Conservation (phyloP, 345 rosid species). For the Reutealis trisperma region DNA sequence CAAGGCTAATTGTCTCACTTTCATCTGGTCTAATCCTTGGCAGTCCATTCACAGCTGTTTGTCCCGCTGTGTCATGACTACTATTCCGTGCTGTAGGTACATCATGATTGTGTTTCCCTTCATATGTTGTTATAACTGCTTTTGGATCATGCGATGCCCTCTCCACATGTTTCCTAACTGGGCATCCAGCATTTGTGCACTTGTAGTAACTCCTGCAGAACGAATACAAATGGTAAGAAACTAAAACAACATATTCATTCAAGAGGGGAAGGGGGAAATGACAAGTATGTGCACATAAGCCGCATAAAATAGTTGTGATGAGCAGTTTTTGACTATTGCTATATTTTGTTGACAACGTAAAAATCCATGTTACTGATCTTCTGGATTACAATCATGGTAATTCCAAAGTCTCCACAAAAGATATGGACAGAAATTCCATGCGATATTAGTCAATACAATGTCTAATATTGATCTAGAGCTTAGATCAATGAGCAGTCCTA, state of each 20-base stretch:
- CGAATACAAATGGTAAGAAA: not conserved
- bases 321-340: not conserved
- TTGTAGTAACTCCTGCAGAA: constrained; percentile 91
- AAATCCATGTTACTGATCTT: not conserved
- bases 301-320: too few relatives aligned
- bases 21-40: constrained; percentile 58
- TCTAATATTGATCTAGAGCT: not conserved
- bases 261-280: not conserved
- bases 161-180: constrained; percentile 97
- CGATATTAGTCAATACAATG: not conserved
- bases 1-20: constrained; percentile 77
- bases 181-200: constrained; percentile 92
- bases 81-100: constrained; percentile 75
- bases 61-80: constrained; percentile 64
- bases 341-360: not conserved
- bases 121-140: constrained; percentile 98
- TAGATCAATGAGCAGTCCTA: not conserved
- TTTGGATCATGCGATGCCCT: constrained; percentile 98
- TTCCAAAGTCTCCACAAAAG: not conserved
- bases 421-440: not conserved
- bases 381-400: not conserved
- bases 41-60: constrained; percentile 38
- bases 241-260: not conserved
- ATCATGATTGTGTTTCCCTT: constrained; percentile 96
- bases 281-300: not conserved